Evolutionary conservation across 306 rosid genomes (phyloP), one percentile per base, ranked within the genome.

Genomic region (Begonia loranthoides): DNA sequence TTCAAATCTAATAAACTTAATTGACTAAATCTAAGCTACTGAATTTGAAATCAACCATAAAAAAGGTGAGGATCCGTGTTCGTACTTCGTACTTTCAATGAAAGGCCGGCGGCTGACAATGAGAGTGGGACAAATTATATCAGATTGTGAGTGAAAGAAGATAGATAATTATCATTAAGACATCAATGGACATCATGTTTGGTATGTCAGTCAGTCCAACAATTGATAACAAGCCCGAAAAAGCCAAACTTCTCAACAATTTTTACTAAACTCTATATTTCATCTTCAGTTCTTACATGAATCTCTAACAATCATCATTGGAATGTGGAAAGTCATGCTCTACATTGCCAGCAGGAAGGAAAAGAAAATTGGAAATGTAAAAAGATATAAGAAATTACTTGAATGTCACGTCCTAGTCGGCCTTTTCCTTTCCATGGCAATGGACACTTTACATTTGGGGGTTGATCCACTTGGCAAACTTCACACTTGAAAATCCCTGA

Each of bases 381-480:
- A 56, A 69, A 17, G 80, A 61, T 51, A 71, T 41, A 63, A 65
- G 70, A 60, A 66, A 73, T 75, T 70, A 77, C 79, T 82, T 74
- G 46, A 72, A 73, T 12, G 64, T 70, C 60, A 82, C 21, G 78
- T 68, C 50, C 87, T 52, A 79, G 74, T 70, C 9, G 87, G 69
- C 77, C 95, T 70, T 68, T 85, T 90, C 47, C 97, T 95, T 80
- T 90, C 97, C 95, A 90, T 90, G 57, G 97, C 97, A 48, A 90
- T 21, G 94, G 97, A 11, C 97, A 95, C 76, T 90, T 95, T 95
- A 85, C 95, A 1, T 73, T 73, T 3, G 83, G 80, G 57, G 97
- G 76, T 66, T 90, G 94, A 74, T 82, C 93, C 57, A 67, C 94
- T 79, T 82, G 99, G 80, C 99, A 90, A 59, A 90, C 92, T 15